Evolutionary conservation across 148 eudicot species (phyloP).

Genomic region (Rhododendron mucronatum): DNA sequence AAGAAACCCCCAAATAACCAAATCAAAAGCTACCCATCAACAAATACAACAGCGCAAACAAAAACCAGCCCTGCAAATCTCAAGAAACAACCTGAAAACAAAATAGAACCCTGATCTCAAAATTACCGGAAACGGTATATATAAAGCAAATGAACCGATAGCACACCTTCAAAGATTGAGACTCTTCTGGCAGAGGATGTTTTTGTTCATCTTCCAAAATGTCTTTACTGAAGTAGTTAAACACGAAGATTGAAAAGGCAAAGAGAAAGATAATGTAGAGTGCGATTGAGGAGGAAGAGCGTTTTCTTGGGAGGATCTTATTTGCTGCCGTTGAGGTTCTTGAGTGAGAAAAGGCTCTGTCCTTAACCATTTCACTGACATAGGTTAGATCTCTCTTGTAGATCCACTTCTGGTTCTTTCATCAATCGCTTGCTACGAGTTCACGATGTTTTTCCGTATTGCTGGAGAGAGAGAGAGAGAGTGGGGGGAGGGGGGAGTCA

Average conservation of each 20-base stretch:
- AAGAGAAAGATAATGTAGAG: slow-evolving; percentile 21
- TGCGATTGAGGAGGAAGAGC: slow-evolving; percentile 17
- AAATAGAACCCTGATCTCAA: neutral
- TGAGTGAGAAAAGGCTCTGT: neutral
- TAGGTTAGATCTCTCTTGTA: neutral
- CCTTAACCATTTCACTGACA: slow-evolving; percentile 2
- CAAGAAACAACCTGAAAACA: neutral
- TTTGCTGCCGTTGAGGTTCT: neutral
- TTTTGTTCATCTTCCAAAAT: slow-evolving; percentile 25
- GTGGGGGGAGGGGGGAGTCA: too few species aligned
- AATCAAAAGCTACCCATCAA: neutral
- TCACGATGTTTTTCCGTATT: neutral
- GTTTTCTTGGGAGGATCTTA: slow-evolving; percentile 9
- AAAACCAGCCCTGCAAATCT: neutral
- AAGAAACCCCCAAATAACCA: neutral
- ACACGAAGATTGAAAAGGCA: slow-evolving; percentile 26
- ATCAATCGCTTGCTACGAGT: neutral
- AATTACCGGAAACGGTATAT: neutral
- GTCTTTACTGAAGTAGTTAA: slow-evolving; percentile 25
- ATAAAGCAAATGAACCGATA: neutral
- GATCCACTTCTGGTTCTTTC: neutral
- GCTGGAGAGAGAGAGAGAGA: neutral
- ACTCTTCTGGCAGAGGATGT: neutral
- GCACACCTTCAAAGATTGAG: slow-evolving; percentile 9
- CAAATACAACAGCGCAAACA: neutral